Evolutionary conservation across 129 eudicot genomes (phyloP), one percentile per base, ranked within the genome.

Genomic region (Erigeron canadensis): DNA sequence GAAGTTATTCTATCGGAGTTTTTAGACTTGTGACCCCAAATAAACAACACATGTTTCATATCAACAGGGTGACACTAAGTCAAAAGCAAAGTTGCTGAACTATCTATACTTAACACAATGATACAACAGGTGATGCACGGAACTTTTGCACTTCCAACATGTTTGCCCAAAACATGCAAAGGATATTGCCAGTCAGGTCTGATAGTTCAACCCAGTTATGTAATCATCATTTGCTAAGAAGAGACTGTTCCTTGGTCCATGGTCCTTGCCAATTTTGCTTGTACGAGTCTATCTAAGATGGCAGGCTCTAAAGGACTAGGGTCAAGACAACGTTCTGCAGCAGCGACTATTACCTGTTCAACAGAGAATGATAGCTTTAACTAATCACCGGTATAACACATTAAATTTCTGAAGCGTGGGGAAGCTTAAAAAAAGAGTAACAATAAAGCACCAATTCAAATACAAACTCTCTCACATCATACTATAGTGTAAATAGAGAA

Each of bases 301-400:
- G 99, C 85, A 9, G 93, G 86, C 77, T 95, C 99, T 77, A 95
- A 63, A 34, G 99, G 88, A 78, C 82, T 71, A 63, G 99, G 91
- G 76, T 95, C 99, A 62, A 90, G 84, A 81, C 99, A 90, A 51
- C 99, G 99, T 79, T 90, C 99, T 0, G 97, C 96, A 46, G 88
- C 84, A 48, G 86, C 88, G 63, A 90, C 96, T 28, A 95, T 86
- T 76, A 95, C 99, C 99, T 94, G 91, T 77, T 73, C 17, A 75
- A 67, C 16, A 22, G 44, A 15, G 67, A 67, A 38, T 8, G 21
- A 23, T 63, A 45, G 9, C 17, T 44, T 56, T 4, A 8, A 40
- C 62, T 18, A 42, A 57, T 55, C 50, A 0, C 12, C n/a, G 10
- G 43, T 1, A 3, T n/a, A 57, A 71, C 19, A 4, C 15, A 55